Base-by-base conservation (phyloP, 1,284 basidiomycete species). In the Pseudozyma thailandica region DNA sequence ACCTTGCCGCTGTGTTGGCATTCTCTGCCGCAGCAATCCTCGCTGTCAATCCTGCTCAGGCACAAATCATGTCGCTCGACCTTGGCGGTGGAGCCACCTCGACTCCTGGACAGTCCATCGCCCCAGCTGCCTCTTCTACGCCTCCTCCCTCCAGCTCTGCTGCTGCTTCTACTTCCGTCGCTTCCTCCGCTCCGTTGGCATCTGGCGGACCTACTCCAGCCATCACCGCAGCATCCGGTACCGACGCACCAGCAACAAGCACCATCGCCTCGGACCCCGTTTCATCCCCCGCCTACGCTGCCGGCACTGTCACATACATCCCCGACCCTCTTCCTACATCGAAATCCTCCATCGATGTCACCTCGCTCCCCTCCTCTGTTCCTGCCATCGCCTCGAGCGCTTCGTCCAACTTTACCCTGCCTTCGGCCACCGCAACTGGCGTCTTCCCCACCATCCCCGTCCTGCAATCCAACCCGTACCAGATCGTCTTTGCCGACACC, bases 331-430 rank as follows among this genome's bases (percentile, higher is more conserved):
- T 61, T 16, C 60, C 60, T 7, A 42, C 64, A 1, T 63, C 58
- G 0, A 46, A 48, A 4, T 45, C 56, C n/a, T 8, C 9, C 46
- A 68, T 68, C 53, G 53, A 72, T 31, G 70, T 72, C 25, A 52
- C 60, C 20, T 6, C 45, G 2, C 60, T 72, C 9, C 70, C 70
- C 6, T 48, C 60, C 9, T 54, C 56, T 6, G 41, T 72, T 3
- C 56, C 65, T 7, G 31, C 57, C 2, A n/a, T 54, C 48, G 20
- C 28, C 16, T 30, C 38, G 6, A 68, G 59, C 27, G 59, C 71
- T 33, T 77, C 75, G 2, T 75, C 73, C 50, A 77, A 77, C 63
- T 77, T 50, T 48, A 75, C 75, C 28, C 57, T 75, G 4, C 75
- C 75, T 18, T 54, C 37, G 15, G 50, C 63, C 8, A 69, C 65